Evolutionary conservation across 257 asterid genomes (phyloP), one percentile per base, ranked within the genome.

Genomic region (Misopates orontium): DNA sequence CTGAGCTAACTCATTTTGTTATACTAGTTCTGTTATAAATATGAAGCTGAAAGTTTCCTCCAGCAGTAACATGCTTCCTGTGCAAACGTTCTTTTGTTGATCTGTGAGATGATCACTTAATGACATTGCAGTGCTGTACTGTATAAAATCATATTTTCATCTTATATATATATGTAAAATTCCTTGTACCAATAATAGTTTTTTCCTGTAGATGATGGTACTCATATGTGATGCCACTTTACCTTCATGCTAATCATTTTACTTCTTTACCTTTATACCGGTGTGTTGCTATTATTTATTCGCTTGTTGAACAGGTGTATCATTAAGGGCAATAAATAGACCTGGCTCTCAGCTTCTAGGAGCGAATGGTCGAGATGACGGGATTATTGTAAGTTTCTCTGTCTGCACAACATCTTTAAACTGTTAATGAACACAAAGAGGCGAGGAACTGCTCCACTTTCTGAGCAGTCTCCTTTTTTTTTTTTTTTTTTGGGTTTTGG

Each of bases 331-430:
- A 32, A 88, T 88, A 66, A 90, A 88, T 73, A 82, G 97, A 83
- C 97, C 97, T 53, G 95, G 95, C 44, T 83, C 96, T 13, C 97
- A 87, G 79, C 68, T 86, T 77, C 82, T 90, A 39, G 99, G 97
- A 66, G 89, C 90, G 62, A 90, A 88, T 85, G 99, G 95, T 68
- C 90, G 99, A 72, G 99, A 94, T 88, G 99, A 94, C 76, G 99
- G 99, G 10, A 90, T 87, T 70, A 62, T 83, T 75, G 99, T 94
- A 81, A 85, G 99, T 86, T 71, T 64, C 44, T 53, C 12, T 58
- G 55, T 22, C 63, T 61, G 60, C 47, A 25, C 8, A 5, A 36
- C 11, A 36, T 36, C 42, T 36, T 36, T 36, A 3, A 36, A 8
- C 42, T 4, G 10, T 36, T 5, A 1, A 36, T 36, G 42, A 36